Conservation (phyloP, 2,329 filamentous ascomycete species). For the Xylaria hypoxylon region DNA sequence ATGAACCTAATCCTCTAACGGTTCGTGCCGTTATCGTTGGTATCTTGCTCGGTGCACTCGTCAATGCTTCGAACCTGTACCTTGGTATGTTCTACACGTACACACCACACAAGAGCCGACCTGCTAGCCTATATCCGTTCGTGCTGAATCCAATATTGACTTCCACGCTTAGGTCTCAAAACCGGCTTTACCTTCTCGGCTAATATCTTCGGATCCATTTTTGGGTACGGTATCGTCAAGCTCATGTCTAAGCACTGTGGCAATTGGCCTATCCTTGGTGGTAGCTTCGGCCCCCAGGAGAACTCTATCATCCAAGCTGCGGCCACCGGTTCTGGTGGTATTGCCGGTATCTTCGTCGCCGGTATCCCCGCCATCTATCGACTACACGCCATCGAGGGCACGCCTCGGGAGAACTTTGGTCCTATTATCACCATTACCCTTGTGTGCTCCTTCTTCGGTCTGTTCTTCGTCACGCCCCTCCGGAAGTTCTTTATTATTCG, state of each 20-base stretch:
- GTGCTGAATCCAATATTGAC: slow-evolving; percentile 23
- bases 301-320: slow-evolving; percentile 68
- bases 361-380: slow-evolving; percentile 68
- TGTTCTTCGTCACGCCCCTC: slow-evolving; percentile 71
- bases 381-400: slow-evolving; percentile 58
- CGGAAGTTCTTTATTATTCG: slow-evolving; percentile 77
- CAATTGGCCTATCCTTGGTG: slow-evolving; percentile 64
- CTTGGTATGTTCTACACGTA: slow-evolving; percentile 58
- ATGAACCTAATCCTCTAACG: slow-evolving; percentile 60
- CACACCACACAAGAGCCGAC: slow-evolving; percentile 24
- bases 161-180: slow-evolving; percentile 54
- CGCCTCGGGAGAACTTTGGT: slow-evolving; percentile 65
- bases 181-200: slow-evolving; percentile 61
- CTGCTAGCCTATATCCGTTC: slow-evolving; percentile 1
- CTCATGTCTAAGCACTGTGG: slow-evolving; percentile 56
- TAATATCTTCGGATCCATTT: slow-evolving; percentile 62
- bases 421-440: slow-evolving; percentile 70
- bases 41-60: slow-evolving; percentile 63
- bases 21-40: slow-evolving; percentile 64
- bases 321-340: slow-evolving; percentile 66
- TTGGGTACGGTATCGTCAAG: slow-evolving; percentile 67
- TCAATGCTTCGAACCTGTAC: slow-evolving; percentile 69
- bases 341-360: slow-evolving; percentile 66
- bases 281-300: slow-evolving; percentile 67
- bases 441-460: slow-evolving; percentile 72